A percentile compares a stretch with the other conserved stretches of the same genome.
Conservation (phyloP, 2,329 filamentous ascomycete species). For the Graphilbum ipis-grandicollis region DNA sequence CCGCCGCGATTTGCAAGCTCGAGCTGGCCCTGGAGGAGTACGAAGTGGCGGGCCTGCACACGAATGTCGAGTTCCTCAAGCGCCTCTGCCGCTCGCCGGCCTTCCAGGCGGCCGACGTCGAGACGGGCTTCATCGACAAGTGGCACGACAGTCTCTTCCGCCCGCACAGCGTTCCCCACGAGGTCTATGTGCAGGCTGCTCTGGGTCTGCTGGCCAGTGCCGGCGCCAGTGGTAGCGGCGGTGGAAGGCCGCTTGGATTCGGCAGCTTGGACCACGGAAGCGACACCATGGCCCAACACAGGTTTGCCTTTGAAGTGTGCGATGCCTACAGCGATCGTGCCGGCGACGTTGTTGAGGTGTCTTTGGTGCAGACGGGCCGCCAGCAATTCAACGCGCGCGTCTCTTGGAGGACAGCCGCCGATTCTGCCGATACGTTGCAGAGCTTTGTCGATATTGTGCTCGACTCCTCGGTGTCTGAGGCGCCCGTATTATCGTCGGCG, state of each 20-base stretch:
- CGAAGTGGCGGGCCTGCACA: slow-evolving; percentile 81
- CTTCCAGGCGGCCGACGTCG: slow-evolving; percentile 75
- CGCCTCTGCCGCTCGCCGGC: slow-evolving; percentile 62
- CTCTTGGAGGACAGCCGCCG: slow-evolving; percentile 19
- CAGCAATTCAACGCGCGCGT: slow-evolving; percentile 29
- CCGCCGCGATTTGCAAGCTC: slow-evolving; percentile 70
- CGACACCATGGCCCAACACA: slow-evolving; percentile 21
- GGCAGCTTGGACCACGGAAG: slow-evolving; percentile 21
- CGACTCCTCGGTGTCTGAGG: slow-evolving; percentile 16
- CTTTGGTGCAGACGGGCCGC: slow-evolving; percentile 28
- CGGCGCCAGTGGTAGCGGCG: not conserved
- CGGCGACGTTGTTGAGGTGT: slow-evolving; percentile 36
- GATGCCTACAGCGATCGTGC: slow-evolving; percentile 36
- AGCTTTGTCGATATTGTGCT: slow-evolving; percentile 27
- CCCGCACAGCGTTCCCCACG: slow-evolving; percentile 40
- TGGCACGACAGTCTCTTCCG: slow-evolving; percentile 65
- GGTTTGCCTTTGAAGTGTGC: slow-evolving; percentile 32
- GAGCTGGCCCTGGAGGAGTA: slow-evolving; percentile 69
- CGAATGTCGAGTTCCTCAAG: slow-evolving; percentile 95
- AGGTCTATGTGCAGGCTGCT: slow-evolving; percentile 75
- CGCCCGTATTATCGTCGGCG: slow-evolving; percentile 1
- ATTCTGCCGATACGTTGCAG: not conserved
- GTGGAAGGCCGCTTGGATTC: slow-evolving; percentile 30
- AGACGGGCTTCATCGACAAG: slow-evolving; percentile 93
- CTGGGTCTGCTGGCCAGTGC: slow-evolving; percentile 49